phyloP scores from a whole-genome alignment of 192 early-diverging fungal genomes.

The Phycomyces blakesleeanus region DNA sequence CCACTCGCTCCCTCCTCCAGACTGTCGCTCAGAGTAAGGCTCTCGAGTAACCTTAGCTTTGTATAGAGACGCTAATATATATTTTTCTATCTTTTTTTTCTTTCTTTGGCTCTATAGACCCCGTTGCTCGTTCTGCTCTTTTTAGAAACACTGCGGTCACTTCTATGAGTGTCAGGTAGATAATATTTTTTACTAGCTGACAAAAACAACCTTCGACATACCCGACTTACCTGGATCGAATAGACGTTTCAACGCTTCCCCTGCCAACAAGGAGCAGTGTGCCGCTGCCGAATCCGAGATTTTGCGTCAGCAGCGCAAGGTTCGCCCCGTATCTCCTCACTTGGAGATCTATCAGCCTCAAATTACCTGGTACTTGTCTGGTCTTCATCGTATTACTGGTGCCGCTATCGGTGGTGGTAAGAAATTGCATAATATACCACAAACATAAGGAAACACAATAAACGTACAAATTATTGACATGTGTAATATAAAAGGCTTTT shows the following conservation, averaged over 20 bases:
- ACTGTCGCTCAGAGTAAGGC: slow-evolving; percentile 13
- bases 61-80: background rate
- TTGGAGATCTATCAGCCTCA: slow-evolving; percentile 90
- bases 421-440: slow-evolving; percentile 23
- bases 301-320: slow-evolving; percentile 46
- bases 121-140: background rate
- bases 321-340: slow-evolving; percentile 82
- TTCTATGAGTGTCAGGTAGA: slow-evolving; percentile 7
- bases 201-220: background rate
- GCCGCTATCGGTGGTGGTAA: slow-evolving; percentile 63
- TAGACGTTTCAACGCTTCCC: slow-evolving; percentile 32
- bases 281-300: slow-evolving; percentile 38
- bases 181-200: background rate
- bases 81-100: too few relatives aligned
- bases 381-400: slow-evolving; percentile 73
- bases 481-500: slow-evolving; percentile 49
- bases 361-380: slow-evolving; percentile 78
- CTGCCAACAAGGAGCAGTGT: slow-evolving; percentile 21
- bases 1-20: slow-evolving; percentile 14
- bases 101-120: background rate
- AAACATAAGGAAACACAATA: background rate
- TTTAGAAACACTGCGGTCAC: slow-evolving; percentile 5
- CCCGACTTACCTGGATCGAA: background rate
- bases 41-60: background rate
- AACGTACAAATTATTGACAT: too few relatives aligned